Conservation (phyloP, 257 asterid species). For the Dorcoceras hygrometricum region DNA sequence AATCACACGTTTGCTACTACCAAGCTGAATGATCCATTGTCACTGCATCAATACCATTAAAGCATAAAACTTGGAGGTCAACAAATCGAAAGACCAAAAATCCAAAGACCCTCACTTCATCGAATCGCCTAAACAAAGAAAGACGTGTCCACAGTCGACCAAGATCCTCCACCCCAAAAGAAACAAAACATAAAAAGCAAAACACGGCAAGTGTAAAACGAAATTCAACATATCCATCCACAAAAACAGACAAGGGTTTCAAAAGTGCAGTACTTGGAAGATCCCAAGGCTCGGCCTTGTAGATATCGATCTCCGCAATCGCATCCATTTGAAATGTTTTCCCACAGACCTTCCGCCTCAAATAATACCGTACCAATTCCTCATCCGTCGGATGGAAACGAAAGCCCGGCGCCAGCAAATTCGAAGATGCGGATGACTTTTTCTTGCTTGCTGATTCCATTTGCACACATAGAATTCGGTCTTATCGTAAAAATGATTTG, state of each 20-base stretch:
- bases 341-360: conserved; percentile 39
- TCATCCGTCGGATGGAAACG: conserved; percentile 60
- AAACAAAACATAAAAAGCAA: not conserved
- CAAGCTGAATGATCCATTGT: no score
- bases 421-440: not conserved
- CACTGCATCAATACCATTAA: not conserved
- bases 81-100: not conserved
- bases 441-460: not conserved
- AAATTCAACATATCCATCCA: not conserved
- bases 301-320: conserved; percentile 49
- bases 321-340: conserved; percentile 40
- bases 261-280: conserved; percentile 38
- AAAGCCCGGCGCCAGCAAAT: conserved; percentile 47
- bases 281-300: conserved; percentile 60
- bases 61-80: not conserved
- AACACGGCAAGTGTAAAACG: not conserved
- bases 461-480: not conserved
- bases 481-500: no score
- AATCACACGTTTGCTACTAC: not conserved
- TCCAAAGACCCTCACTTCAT: not conserved
- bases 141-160: not conserved
- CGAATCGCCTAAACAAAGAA: not conserved
- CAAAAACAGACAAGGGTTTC: not conserved
- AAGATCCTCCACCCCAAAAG: not conserved
- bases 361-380: conserved; percentile 49